Conservation (phyloP, 1,284 basidiomycete genomes). For the Rugosomyces carneus region DNA sequence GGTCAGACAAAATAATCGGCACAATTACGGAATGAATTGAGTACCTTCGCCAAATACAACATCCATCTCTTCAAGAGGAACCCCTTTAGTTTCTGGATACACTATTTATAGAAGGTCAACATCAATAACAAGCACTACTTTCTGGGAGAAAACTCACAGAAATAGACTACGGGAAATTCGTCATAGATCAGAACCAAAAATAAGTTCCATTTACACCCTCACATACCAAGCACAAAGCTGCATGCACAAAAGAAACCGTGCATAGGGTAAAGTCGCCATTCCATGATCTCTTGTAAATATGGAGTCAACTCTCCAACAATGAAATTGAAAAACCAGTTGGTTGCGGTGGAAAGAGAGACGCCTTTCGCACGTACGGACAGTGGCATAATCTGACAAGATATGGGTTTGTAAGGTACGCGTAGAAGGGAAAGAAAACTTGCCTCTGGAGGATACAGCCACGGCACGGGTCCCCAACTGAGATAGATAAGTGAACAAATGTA, state of each 20-base stretch:
- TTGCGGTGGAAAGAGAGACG: slow-evolving; percentile 85
- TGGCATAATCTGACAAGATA: slow-evolving; percentile 74
- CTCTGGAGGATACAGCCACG: slow-evolving; percentile 88
- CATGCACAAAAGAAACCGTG: slow-evolving; percentile 91
- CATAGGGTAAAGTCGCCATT: slow-evolving; percentile 94
- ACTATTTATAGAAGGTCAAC: slow-evolving; percentile 36
- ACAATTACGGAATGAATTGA: slow-evolving; percentile 3
- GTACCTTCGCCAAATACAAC: slow-evolving; percentile 76
- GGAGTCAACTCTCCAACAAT: slow-evolving; percentile 89
- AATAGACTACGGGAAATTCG: slow-evolving; percentile 50
- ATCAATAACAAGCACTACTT: not conserved
- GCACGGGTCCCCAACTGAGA: slow-evolving; percentile 69
- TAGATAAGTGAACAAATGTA: slow-evolving; percentile 5
- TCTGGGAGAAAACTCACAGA: slow-evolving; percentile 40
- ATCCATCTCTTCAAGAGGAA: slow-evolving; percentile 81
- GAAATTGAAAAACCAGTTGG: slow-evolving; percentile 78
- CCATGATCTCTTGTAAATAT: slow-evolving; percentile 82
- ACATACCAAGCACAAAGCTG: slow-evolving; percentile 75
- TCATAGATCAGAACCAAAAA: not conserved
- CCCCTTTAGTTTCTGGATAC: slow-evolving; percentile 78
- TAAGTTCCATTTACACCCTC: not conserved
- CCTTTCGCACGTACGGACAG: slow-evolving; percentile 89
- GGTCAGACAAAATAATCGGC: slow-evolving; percentile 12
- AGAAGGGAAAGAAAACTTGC: slow-evolving; percentile 21
- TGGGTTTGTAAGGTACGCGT: not conserved